These are phyloP conservation scores for Castanea sativa DNA, from an alignment of 306 rosid species.

Conservation along the genomic window DNA sequence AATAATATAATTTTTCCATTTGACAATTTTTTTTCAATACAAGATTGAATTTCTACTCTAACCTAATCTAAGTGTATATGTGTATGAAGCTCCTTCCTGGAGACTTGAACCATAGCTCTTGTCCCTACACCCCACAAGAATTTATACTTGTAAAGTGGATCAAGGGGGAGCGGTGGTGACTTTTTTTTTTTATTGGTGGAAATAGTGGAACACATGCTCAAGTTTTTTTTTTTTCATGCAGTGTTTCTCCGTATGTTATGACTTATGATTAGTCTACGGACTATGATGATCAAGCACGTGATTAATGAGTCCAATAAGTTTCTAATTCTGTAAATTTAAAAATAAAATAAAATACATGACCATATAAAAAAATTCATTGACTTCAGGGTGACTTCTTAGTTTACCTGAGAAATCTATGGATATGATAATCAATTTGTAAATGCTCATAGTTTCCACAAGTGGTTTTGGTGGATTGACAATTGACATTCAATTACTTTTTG, in stretches of 20 bases:
- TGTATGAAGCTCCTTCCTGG: no score
- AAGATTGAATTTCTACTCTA: no score
- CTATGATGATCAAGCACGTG: neutral
- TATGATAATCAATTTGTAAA: neutral
- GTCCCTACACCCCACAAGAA: no score
- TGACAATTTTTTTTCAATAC: neutral
- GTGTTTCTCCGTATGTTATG: neutral
- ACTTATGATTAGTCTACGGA: neutral
- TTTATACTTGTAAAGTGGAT: no score
- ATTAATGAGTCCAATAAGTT: neutral
- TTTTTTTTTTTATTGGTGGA: neutral
- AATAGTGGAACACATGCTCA: neutral
- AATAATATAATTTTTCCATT: neutral
- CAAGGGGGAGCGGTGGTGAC: no score
- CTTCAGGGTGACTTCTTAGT: no score
- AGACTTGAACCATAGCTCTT: no score
- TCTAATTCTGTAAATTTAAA: neutral
- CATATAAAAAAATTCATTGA: neutral
- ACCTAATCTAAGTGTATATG: no score
- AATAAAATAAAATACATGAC: neutral
- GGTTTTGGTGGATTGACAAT: no score
- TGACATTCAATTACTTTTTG: no score
- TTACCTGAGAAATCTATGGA: neutral
- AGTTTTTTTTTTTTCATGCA: neutral
- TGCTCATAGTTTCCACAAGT: no score